phyloP scores from a whole-genome alignment of 768 basidiomycete species.

The Phylloporus rhodoxanthus region DNA sequence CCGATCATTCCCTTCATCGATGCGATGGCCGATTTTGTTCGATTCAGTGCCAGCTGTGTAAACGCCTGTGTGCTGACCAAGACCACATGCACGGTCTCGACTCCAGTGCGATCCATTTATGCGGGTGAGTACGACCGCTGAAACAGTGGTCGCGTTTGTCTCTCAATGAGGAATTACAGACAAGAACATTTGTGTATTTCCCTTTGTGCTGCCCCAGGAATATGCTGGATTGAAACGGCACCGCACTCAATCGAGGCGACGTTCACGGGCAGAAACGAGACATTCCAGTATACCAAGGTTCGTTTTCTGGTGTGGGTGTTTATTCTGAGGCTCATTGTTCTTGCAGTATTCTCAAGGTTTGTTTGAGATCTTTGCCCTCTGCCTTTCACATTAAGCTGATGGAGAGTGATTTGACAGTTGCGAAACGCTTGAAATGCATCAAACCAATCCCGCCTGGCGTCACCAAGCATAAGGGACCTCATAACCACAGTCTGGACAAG shows the following conservation, averaged over 20 bases:
- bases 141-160: neutral
- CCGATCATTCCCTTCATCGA: conserved; percentile 40
- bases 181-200: conserved; percentile 46
- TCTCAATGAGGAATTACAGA: conserved; percentile 25
- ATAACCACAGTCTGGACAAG: conserved; percentile 42
- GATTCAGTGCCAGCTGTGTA: conserved; percentile 49
- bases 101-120: conserved; percentile 41
- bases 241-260: conserved; percentile 59
- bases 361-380: neutral
- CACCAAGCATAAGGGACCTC: conserved; percentile 40
- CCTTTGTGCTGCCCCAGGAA: conserved; percentile 41
- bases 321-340: neutral
- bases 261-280: conserved; percentile 54
- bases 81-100: conserved; percentile 52
- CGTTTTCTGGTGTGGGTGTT: neutral
- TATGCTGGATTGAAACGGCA: conserved; percentile 53
- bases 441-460: conserved; percentile 41
- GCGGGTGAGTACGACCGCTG: conserved; percentile 38
- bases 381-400: neutral
- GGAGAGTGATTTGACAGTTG: conserved; percentile 27
- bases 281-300: conserved; percentile 63
- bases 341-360: conserved; percentile 50
- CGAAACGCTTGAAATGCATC: conserved; percentile 46
- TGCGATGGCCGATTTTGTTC: conserved; percentile 54
- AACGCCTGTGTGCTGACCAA: conserved; percentile 41